phyloP scores from a whole-genome alignment of 176 grass and related monocot genomes.

The Phragmites australis region DNA sequence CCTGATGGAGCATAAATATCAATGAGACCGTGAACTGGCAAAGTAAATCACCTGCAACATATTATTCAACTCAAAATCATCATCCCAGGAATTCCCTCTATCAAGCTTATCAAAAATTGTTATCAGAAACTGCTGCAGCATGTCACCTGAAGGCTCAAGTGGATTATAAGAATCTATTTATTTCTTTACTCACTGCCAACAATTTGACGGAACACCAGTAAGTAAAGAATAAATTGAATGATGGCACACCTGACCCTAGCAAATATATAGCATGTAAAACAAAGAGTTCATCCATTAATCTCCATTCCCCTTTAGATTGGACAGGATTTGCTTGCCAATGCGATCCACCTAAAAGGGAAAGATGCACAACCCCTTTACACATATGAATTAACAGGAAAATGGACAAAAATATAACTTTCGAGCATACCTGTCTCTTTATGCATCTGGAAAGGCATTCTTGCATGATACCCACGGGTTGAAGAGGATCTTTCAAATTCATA shows the following conservation, averaged over 20 bases:
- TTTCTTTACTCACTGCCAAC: conserved; percentile 5
- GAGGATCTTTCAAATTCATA: conserved; percentile 63
- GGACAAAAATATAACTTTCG: not conserved
- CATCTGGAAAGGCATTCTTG: conserved; percentile 83
- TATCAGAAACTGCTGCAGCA: conserved; percentile 92
- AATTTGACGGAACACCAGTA: not conserved
- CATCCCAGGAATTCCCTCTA: conserved; percentile 88
- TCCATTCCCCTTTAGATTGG: conserved; percentile 88
- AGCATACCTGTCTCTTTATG: conserved; percentile 83
- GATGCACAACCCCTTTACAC: conserved; percentile 18
- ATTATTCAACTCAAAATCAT: conserved; percentile 95
- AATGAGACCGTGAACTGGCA: conserved; percentile 23
- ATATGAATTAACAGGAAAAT: conserved; percentile 31
- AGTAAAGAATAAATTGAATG: not conserved
- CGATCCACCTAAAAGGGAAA: conserved; percentile 67
- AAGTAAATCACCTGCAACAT: conserved; percentile 74
- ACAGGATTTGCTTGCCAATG: conserved; percentile 80
- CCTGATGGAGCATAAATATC: conserved; percentile 17
- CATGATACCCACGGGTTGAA: conserved; percentile 81
- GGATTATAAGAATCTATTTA: conserved; percentile 27
- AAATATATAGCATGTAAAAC: conserved; percentile 92
- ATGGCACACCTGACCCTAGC: conserved; percentile 81
- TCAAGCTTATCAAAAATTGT: conserved; percentile 87
- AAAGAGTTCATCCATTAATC: conserved; percentile 91
- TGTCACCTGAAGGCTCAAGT: conserved; percentile 70